Base-by-base conservation (phyloP, 352 stramenopile species). In the Pythium utonaiense region DNA sequence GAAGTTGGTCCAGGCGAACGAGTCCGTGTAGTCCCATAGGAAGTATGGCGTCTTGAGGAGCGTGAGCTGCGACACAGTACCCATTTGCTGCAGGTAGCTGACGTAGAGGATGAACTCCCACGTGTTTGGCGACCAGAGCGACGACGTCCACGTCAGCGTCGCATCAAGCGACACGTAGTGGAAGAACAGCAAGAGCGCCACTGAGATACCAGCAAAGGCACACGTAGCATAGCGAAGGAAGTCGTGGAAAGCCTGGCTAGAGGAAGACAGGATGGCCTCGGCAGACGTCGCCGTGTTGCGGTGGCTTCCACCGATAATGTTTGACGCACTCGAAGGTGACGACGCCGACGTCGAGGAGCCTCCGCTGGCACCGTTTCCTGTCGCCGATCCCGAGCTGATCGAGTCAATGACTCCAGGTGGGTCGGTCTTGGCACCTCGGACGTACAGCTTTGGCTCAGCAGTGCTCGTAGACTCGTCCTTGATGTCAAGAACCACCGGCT, bases 81-180 rank as follows among this genome's bases (percentile, higher is more conserved):
- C 64, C 70, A 92, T 83, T 30, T 88, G 78, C 68, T 92, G 82
- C 54, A 92, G 60, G 62, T 86, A 87, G n/a, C 62, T 73, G 16
- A 80, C 70, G 63, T 87, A 89, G 16, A 83, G 68, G 25, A 84
- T 62, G 51, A 88, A 83, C 61, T 91, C 82, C 82, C 82, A 91
- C 16, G 80, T 82, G 59, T 92, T 92, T 2, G 82, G 82, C 36
- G 78, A 82, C 79, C 77, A 89, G 19, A 70, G 42, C 6, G 74
- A 30, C 25, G 70, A 74, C 0, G 69, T 71, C 75, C 77, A 89
- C 30, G 73, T 48, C 5, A 86, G 47, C 27, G 71, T 71, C 16
- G 64, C 51, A 51, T 89, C 75, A 28, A 86, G 62, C 22, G 78
- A 83, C 0, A 85, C 65, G 57, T 81, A 88, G 57, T 87, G 78